These are phyloP conservation scores for Verruconis gallopava DNA, from an alignment of 2,329 filamentous ascomycete species.

Conservation along the genomic window DNA sequence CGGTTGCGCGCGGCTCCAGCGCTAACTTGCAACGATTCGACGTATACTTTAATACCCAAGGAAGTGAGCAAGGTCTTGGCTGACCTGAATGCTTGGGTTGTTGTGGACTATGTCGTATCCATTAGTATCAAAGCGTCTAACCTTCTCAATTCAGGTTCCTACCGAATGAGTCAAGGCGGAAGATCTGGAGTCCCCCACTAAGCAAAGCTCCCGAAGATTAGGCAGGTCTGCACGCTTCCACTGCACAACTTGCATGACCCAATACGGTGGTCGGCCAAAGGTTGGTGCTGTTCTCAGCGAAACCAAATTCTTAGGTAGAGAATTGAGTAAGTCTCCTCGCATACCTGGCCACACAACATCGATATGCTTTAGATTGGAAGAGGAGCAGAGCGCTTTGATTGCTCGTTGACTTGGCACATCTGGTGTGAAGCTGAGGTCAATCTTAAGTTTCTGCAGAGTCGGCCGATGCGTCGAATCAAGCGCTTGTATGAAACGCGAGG, in stretches of 20 bases:
- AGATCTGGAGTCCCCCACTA: neutral
- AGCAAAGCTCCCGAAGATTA: neutral
- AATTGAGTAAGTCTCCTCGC: neutral
- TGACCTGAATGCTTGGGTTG: neutral
- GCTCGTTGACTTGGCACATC: conserved; percentile 4
- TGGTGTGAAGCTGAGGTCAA: conserved; percentile 4
- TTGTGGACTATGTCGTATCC: too few relatives aligned
- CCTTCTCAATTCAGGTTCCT: too few relatives aligned
- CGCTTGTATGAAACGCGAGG: conserved; percentile 5
- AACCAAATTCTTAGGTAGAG: neutral
- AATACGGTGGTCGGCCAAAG: neutral
- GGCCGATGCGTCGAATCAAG: conserved; percentile 1
- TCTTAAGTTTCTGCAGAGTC: conserved; percentile 3
- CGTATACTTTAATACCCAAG: neutral
- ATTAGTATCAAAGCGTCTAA: too few relatives aligned
- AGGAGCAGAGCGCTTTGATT: neutral
- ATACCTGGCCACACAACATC: neutral
- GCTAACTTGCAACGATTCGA: neutral
- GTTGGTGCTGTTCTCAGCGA: neutral
- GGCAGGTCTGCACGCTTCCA: neutral
- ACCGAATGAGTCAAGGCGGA: too few relatives aligned
- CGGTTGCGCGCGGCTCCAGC: neutral
- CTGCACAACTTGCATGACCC: neutral
- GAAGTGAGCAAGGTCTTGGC: neutral
- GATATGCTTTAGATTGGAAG: neutral